A percentile compares a stretch with the other conserved stretches of the same genome.
Evolutionary conservation across 768 basidiomycete genomes (phyloP).

Genomic region (Rhodotorula taiwanensis): DNA sequence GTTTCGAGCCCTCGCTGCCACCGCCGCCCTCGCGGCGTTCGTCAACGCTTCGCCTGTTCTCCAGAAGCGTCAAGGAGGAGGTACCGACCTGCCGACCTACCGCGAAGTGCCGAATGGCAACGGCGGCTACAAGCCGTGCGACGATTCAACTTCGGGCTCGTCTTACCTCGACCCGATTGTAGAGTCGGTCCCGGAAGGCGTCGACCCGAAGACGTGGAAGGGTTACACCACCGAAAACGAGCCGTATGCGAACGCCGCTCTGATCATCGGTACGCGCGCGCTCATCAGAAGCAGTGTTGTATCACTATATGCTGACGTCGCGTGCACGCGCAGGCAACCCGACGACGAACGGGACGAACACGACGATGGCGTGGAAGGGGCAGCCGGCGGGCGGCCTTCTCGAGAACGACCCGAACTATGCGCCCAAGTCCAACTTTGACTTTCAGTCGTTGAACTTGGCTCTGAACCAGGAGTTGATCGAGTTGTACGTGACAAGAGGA

Average conservation of each 20-base stretch:
- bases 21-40: constrained; percentile 1
- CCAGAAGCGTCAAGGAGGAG: constrained; percentile 17
- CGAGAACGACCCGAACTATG: constrained; percentile 10
- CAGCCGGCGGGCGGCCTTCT: constrained; percentile 29
- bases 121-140: constrained; percentile 2
- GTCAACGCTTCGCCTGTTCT: constrained; percentile 21
- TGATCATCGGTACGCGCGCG: constrained; percentile 1
- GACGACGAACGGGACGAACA: constrained; percentile 31
- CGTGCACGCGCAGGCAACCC: constrained; percentile 2
- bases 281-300: too few species aligned
- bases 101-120: background rate
- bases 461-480: constrained; percentile 61
- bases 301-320: background rate
- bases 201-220: background rate
- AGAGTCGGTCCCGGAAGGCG: constrained; percentile 15
- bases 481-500: too few species aligned
- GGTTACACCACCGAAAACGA: constrained; percentile 2
- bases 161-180: constrained; percentile 8
- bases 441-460: constrained; percentile 52
- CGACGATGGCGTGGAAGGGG: constrained; percentile 6
- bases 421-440: constrained; percentile 41
- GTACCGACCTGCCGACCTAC: constrained; percentile 6
- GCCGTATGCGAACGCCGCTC: background rate
- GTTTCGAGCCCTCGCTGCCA: constrained; percentile 12
- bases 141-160: background rate